These are phyloP conservation scores for Trichomonas gallinae DNA, from an alignment of 208 protist genomes.

Conservation along the genomic window DNA sequence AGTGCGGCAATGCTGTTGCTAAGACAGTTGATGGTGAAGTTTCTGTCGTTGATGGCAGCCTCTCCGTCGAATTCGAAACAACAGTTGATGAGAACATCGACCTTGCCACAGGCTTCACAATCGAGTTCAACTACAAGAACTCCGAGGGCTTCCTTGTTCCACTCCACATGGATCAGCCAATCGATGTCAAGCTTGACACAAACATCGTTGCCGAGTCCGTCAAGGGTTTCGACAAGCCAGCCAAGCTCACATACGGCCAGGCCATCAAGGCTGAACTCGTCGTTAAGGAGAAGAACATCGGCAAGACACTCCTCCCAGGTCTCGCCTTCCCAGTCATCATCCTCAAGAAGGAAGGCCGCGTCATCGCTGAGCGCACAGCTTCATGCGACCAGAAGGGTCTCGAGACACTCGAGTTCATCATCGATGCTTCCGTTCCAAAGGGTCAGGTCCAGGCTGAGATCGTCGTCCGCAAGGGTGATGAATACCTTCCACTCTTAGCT, in stretches of 20 bases:
- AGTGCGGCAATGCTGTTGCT: neutral
- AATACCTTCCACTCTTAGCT: neutral
- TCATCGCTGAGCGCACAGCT: neutral
- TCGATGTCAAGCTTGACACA: neutral
- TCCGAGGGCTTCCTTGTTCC: neutral
- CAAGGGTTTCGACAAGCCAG: neutral
- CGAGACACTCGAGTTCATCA: neutral
- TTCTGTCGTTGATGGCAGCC: neutral
- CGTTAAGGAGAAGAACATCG: neutral
- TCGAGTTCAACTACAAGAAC: neutral
- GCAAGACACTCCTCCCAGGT: neutral
- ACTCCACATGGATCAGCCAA: neutral
- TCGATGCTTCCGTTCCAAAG: neutral
- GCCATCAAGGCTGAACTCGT: neutral
- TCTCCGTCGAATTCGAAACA: neutral
- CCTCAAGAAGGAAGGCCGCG: neutral
- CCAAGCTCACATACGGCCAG: neutral
- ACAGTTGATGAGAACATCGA: constrained; percentile 5
- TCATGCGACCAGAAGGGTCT: neutral
- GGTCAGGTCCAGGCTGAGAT: neutral
- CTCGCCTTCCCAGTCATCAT: neutral
- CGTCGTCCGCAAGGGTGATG: neutral
- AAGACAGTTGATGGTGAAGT: constrained; percentile 19
- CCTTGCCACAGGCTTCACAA: neutral
- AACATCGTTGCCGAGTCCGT: neutral